Conservation (phyloP, 2,329 filamentous ascomycete species). For the Cercospora citrullina region DNA sequence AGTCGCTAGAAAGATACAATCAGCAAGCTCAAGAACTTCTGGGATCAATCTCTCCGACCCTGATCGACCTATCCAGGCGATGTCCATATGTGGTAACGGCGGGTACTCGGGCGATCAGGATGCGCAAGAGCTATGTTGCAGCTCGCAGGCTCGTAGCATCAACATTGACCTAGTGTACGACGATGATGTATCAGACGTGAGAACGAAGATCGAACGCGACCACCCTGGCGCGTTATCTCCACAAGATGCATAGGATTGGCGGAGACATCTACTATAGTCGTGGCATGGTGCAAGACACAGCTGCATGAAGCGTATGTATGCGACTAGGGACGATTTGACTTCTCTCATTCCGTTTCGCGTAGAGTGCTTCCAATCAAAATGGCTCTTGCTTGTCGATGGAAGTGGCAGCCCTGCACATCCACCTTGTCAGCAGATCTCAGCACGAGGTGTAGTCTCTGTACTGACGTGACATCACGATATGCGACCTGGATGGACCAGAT, state of each 20-base stretch:
- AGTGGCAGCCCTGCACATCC: not conserved
- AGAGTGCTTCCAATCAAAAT: not conserved
- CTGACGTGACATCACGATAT: not conserved
- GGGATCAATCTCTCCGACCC: conserved; percentile 44
- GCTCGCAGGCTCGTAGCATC: not conserved
- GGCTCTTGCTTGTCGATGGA: not conserved
- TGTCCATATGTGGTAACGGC: not conserved
- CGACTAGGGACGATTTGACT: not conserved
- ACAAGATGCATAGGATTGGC: not conserved
- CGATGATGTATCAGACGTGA: not conserved
- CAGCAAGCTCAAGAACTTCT: conserved; percentile 50
- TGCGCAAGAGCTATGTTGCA: not conserved
- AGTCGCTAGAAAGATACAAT: conserved; percentile 42
- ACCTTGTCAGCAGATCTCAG: not conserved
- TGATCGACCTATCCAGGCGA: not conserved
- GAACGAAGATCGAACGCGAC: not conserved
- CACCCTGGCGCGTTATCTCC: not conserved
- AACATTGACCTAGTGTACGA: not conserved
- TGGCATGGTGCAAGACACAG: not conserved
- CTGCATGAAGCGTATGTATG: not conserved
- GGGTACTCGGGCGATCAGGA: not conserved
- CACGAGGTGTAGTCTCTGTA: not conserved
- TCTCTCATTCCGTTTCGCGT: not conserved
- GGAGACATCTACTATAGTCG: not conserved
- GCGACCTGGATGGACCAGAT: not conserved